Evolutionary conservation across 73 alveolate species (phyloP).

Genomic region (Diophrys appendiculata): DNA sequence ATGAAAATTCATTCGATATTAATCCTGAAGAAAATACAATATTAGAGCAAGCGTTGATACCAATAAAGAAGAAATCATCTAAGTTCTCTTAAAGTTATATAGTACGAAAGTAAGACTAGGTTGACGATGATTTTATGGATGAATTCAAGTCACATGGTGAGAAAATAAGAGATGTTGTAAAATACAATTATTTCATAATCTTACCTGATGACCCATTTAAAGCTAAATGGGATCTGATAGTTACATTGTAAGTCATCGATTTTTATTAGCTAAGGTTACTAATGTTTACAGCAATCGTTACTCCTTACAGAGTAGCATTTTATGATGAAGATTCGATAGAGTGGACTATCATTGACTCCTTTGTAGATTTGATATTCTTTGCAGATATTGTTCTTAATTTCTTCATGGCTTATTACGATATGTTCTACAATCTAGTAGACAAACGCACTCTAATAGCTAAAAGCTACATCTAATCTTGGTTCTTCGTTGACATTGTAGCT

Average conservation of each 20-base stretch:
- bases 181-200: constrained; percentile 34
- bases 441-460: constrained; percentile 43
- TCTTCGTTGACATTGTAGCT: constrained; percentile 61
- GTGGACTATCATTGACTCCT: constrained; percentile 42
- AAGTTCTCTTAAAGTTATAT: too few relatives aligned
- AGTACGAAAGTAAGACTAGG: too few relatives aligned
- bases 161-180: not conserved
- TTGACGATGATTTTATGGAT: too few relatives aligned
- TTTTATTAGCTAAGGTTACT: too few relatives aligned
- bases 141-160: too few relatives aligned
- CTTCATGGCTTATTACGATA: constrained; percentile 66
- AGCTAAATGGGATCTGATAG: constrained; percentile 66
- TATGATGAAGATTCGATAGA: constrained; percentile 48
- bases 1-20: too few relatives aligned
- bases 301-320: constrained; percentile 88
- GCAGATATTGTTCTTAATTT: constrained; percentile 68
- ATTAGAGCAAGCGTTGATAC: too few relatives aligned
- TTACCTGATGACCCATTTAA: constrained; percentile 75
- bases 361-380: constrained; percentile 54
- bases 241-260: constrained; percentile 53
- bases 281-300: constrained; percentile 74
- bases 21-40: too few relatives aligned
- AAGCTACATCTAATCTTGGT: constrained; percentile 69
- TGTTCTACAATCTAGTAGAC: constrained; percentile 61
- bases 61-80: too few relatives aligned